Conservation (phyloP, 129 eudicot genomes). For the Tagetes patula region DNA sequence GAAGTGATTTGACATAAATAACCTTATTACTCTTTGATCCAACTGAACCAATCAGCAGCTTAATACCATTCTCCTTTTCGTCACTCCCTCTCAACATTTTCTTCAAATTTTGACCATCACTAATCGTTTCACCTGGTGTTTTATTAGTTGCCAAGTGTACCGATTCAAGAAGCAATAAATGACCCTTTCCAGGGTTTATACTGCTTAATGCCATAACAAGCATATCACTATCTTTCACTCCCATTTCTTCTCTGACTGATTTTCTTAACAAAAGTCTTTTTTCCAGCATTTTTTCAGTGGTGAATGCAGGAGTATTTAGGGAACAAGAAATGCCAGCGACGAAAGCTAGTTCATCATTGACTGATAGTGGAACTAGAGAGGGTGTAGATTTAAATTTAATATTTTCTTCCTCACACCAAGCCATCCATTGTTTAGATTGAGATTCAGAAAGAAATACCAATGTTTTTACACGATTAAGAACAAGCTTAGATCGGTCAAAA, state of each 20-base stretch:
- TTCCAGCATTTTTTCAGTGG: conserved; percentile 70
- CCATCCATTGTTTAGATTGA: conserved; percentile 89
- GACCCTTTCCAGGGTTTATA: conserved; percentile 96
- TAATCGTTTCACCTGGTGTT: conserved; percentile 32
- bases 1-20: conserved; percentile 67
- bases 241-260: conserved; percentile 83
- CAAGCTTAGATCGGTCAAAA: conserved; percentile 78
- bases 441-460: conserved; percentile 75
- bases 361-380: conserved; percentile 76
- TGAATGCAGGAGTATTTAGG: conserved; percentile 80
- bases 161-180: conserved; percentile 78
- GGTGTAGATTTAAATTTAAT: conserved; percentile 57
- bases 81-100: conserved; percentile 42
- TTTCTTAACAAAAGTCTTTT: conserved; percentile 54
- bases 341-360: conserved; percentile 91
- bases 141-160: conserved; percentile 40
- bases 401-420: conserved; percentile 90
- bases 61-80: conserved; percentile 42
- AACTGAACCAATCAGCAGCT: conserved; percentile 86
- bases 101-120: conserved; percentile 42
- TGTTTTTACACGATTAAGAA: conserved; percentile 71
- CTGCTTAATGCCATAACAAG: conserved; percentile 85
- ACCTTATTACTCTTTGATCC: conserved; percentile 97
- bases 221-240: conserved; percentile 80
- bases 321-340: conserved; percentile 83